Evolutionary conservation across 192 early-diverging fungal species (phyloP).

Genomic region (Entophlyctis helioformis): DNA sequence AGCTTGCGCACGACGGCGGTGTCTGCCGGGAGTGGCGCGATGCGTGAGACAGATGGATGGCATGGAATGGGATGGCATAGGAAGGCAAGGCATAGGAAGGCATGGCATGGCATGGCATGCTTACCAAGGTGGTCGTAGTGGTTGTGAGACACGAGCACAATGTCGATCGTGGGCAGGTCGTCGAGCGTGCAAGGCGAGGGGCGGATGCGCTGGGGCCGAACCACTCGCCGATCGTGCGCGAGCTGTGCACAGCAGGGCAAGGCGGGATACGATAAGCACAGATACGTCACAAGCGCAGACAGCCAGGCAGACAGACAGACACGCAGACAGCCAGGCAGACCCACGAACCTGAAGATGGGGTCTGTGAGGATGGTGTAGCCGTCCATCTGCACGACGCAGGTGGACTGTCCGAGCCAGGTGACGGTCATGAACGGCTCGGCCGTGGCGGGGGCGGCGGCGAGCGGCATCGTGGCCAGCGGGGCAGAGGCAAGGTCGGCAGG

Average conservation of each 20-base stretch:
- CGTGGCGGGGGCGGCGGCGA: not conserved
- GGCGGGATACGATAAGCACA: too few relatives aligned
- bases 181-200: constrained; percentile 32
- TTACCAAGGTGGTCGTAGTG: constrained; percentile 44
- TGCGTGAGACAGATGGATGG: too few relatives aligned
- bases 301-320: too few relatives aligned
- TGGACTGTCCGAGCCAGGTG: constrained; percentile 35
- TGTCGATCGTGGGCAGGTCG: constrained; percentile 35
- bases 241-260: constrained; percentile 1
- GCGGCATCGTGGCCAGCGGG: not conserved
- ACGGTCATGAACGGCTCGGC: constrained; percentile 9
- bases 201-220: constrained; percentile 34
- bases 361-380: constrained; percentile 39
- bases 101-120: not conserved
- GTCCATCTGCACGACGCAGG: constrained; percentile 41
- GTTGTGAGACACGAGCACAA: constrained; percentile 42
- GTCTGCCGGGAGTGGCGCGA: constrained; percentile 11
- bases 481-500: constrained; percentile 1
- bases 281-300: too few relatives aligned
- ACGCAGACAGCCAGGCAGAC: too few relatives aligned
- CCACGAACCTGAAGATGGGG: constrained; percentile 34
- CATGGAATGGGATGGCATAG: not conserved
- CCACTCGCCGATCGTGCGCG: constrained; percentile 21
- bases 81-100: not conserved
- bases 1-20: constrained; percentile 30